Evolutionary conservation across 768 basidiomycete species (phyloP).

Genomic region (Naganishia kalamii): DNA sequence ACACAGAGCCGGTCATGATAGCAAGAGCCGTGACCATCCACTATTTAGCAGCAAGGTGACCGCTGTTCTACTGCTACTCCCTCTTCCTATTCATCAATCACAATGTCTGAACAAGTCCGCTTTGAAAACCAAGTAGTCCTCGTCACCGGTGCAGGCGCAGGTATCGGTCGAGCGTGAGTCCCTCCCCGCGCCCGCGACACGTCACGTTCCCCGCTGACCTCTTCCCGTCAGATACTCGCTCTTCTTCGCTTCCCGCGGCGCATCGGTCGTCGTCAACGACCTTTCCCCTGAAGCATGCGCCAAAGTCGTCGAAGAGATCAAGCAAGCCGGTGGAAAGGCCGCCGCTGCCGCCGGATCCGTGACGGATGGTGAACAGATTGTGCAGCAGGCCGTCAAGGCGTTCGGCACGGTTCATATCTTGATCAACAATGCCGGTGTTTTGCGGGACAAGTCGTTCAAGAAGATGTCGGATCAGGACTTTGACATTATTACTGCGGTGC

Average conservation of each 20-base stretch:
- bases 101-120: slow-evolving; percentile 25
- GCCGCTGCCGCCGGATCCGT: slow-evolving; percentile 79
- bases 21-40: not conserved
- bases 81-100: not conserved
- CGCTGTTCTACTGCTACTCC: not conserved
- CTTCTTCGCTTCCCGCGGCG: slow-evolving; percentile 85
- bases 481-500: slow-evolving; percentile 80
- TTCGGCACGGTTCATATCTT: slow-evolving; percentile 64
- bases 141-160: slow-evolving; percentile 91
- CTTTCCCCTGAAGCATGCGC: slow-evolving; percentile 81
- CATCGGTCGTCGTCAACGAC: slow-evolving; percentile 92
- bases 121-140: slow-evolving; percentile 89
- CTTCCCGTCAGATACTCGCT: slow-evolving; percentile 64
- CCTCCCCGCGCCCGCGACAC: not conserved
- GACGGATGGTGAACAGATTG: slow-evolving; percentile 76
- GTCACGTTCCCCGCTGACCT: not conserved
- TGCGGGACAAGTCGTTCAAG: slow-evolving; percentile 64
- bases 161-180: slow-evolving; percentile 81
- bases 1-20: too few relatives aligned
- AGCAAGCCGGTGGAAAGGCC: slow-evolving; percentile 78
- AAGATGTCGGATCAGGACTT: slow-evolving; percentile 92
- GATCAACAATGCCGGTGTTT: slow-evolving; percentile 92
- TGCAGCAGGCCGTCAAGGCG: slow-evolving; percentile 73
- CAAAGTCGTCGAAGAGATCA: slow-evolving; percentile 84
- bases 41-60: not conserved